Evolutionary conservation across 2,329 filamentous ascomycete species (phyloP).

Genomic region (Apiospora saccharicola): DNA sequence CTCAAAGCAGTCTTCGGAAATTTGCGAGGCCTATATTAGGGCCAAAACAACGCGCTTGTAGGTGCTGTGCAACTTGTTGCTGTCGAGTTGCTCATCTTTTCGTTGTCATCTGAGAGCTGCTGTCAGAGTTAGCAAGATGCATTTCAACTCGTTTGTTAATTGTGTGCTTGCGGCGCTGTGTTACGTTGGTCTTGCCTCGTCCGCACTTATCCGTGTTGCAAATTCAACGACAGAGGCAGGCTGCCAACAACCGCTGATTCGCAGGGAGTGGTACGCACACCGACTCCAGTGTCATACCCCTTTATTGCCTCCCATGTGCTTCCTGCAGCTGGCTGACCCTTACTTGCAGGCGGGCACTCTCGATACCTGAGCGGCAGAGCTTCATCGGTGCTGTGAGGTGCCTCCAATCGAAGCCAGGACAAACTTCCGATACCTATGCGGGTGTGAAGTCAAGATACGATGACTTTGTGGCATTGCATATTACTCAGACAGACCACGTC

Average conservation of each 20-base stretch:
- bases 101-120: neutral
- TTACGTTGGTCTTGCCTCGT: neutral
- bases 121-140: neutral
- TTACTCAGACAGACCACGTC: constrained; percentile 48
- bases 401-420: constrained; percentile 42
- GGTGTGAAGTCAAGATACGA: constrained; percentile 52
- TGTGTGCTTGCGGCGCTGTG: neutral
- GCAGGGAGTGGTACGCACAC: neutral
- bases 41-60: neutral
- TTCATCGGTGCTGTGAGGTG: constrained; percentile 52
- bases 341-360: constrained; percentile 24
- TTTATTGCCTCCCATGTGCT: neutral
- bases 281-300: neutral
- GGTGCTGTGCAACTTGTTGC: neutral
- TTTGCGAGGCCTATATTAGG: neutral
- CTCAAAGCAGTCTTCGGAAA: neutral
- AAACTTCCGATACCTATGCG: constrained; percentile 38
- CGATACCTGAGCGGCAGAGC: constrained; percentile 36
- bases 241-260: neutral
- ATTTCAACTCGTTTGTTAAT: neutral
- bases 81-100: neutral
- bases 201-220: neutral
- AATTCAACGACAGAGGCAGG: neutral
- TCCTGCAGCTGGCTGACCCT: neutral
- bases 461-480: constrained; percentile 53